A percentile compares a stretch with the other conserved stretches of the same genome.
Conservation (phyloP, 2,329 filamentous ascomycete species). For the Pleomassaria siparia region DNA sequence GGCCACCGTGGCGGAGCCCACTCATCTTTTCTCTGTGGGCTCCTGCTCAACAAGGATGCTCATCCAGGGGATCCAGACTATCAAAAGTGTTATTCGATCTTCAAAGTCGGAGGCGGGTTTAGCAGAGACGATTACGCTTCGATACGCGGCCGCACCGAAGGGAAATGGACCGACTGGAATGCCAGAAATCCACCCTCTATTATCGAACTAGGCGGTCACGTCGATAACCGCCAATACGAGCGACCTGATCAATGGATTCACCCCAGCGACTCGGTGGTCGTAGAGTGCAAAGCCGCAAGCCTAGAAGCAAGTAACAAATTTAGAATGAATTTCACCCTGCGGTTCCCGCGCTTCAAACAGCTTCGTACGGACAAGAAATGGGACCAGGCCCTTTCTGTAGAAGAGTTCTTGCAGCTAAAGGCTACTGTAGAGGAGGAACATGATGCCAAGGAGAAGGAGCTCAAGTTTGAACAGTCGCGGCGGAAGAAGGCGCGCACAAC, state of each 20-base stretch:
- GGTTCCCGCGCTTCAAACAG: constrained; percentile 87
- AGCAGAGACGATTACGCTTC: constrained; percentile 80
- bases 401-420: constrained; percentile 75
- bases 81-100: constrained; percentile 89
- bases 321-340: constrained; percentile 72
- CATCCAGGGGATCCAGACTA: constrained; percentile 58
- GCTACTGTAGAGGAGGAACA: constrained; percentile 68
- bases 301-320: constrained; percentile 77
- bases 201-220: constrained; percentile 73
- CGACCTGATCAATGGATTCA: constrained; percentile 91
- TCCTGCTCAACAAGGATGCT: constrained; percentile 72
- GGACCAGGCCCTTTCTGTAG: constrained; percentile 74
- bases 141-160: constrained; percentile 80
- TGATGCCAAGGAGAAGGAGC: constrained; percentile 66
- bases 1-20: constrained; percentile 80
- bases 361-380: constrained; percentile 82
- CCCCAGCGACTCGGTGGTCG: constrained; percentile 80
- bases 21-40: constrained; percentile 86
- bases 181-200: constrained; percentile 72
- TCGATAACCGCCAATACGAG: constrained; percentile 71
- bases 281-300: constrained; percentile 86
- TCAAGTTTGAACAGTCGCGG: constrained; percentile 69
- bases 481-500: constrained; percentile 64
- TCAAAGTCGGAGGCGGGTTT: constrained; percentile 96
- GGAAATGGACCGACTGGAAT: constrained; percentile 91